Evolutionary conservation across 179 eudicot genomes (phyloP).

Genomic region (Silene coronaria): DNA sequence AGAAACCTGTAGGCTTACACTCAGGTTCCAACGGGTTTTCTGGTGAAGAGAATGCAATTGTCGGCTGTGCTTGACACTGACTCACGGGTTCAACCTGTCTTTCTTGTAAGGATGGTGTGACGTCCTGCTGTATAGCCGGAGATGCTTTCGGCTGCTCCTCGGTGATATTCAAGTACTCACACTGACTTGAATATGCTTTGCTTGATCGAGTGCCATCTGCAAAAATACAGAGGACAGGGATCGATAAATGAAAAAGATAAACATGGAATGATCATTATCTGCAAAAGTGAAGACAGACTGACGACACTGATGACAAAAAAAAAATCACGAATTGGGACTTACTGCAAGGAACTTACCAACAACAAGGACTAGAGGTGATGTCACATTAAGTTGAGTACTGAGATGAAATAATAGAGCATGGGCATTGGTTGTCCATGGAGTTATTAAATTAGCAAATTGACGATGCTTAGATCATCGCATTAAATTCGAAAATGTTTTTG

Average conservation of each 20-base stretch:
- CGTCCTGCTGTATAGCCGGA: conserved; percentile 17
- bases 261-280: too few species aligned
- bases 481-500: too few species aligned
- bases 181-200: conserved; percentile 45
- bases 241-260: not conserved
- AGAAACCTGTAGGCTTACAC: conserved; percentile 39
- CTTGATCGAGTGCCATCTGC: conserved; percentile 48
- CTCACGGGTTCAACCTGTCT: conserved; percentile 24
- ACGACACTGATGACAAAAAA: too few species aligned
- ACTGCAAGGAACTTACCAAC: too few species aligned
- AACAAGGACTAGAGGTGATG: too few species aligned
- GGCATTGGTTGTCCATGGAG: too few species aligned
- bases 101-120: conserved; percentile 20
- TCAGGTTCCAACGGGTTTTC: conserved; percentile 31
- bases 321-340: too few species aligned
- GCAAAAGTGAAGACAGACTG: too few species aligned
- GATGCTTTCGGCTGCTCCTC: conserved; percentile 55
- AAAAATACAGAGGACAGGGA: not conserved
- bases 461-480: too few species aligned
- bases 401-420: too few species aligned
- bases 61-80: conserved; percentile 20
- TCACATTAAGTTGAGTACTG: too few species aligned
- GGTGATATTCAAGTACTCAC: conserved; percentile 45
- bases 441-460: too few species aligned
- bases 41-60: conserved; percentile 17